Evolutionary conservation across 2,329 filamentous ascomycete species (phyloP), one percentile per base, ranked within the genome.

Genomic region (Exophiala oligosperma): DNA sequence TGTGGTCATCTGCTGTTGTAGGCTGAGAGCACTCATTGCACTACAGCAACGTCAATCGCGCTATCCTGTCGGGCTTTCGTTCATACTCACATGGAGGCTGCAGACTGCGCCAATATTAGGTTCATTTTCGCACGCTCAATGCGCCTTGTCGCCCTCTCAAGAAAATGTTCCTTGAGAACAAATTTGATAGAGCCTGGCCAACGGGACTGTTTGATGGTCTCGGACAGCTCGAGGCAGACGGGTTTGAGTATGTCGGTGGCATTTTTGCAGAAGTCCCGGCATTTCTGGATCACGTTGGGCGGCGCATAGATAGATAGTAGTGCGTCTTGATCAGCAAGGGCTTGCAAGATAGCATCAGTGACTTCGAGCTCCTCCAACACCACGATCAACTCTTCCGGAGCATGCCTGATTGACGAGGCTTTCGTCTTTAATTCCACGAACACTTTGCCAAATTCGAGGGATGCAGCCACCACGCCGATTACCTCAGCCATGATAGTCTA

Each of bases 381-480:
- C 14, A 46, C 29, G 17, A 7, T 6, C 17, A 59, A 37, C 11
- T 38, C 52, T 37, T 54, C 46, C 1, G 46, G 46, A n/a, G 56
- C 56, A 43, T 48, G 56, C 28, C n/a, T 51, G 38, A 51, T 40
- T 11, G 56, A 59, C 4, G 51, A 50, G 21, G n/a, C 41, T 7
- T 51, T 23, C n/a, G 50, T 8, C 35, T 54, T 55, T 8, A 55
- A 28, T 47, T 54, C 56, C 24, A 40, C 1, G n/a, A 47, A n/a
- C 17, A 55, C 28, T 26, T 48, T 54, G 11, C 14, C 48, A 17
- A 59, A 59, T 46, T 59, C 51, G 9, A 59, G 7, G 2, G 56
- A 12, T 17, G 56, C 56, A 14, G 56, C 56, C n/a, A 59, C 56
- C 32, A 54, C 48, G 23, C 51, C 56, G 24, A 59, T 29, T 17